phyloP scores from a whole-genome alignment of 805 yeast genomes.

The Wickerhamomyces silvicola region DNA sequence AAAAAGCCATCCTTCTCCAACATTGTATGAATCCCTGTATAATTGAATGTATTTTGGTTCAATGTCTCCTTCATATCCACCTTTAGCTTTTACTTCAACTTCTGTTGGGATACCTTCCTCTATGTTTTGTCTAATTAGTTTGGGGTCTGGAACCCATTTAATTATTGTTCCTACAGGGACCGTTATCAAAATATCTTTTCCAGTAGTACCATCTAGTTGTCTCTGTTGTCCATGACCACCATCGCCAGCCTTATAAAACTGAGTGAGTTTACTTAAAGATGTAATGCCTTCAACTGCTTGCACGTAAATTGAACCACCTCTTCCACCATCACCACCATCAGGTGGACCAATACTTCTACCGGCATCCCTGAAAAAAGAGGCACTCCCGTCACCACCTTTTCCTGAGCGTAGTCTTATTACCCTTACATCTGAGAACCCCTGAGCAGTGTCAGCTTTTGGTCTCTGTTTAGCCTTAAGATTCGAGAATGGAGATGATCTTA shows the following conservation, averaged over 20 bases:
- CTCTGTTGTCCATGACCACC: slow-evolving; percentile 69
- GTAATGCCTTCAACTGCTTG: slow-evolving; percentile 70
- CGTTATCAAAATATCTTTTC: slow-evolving; percentile 69
- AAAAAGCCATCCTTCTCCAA: slow-evolving; percentile 87
- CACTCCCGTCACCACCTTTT: slow-evolving; percentile 81
- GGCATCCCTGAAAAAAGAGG: slow-evolving; percentile 83
- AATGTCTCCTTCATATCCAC: slow-evolving; percentile 17
- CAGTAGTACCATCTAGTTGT: slow-evolving; percentile 83
- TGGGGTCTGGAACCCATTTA: slow-evolving; percentile 78
- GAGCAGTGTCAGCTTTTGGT: slow-evolving; percentile 36
- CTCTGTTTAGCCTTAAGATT: slow-evolving; percentile 28
- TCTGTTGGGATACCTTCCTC: slow-evolving; percentile 15
- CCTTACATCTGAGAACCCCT: slow-evolving; percentile 56
- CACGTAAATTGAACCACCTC: slow-evolving; percentile 82
- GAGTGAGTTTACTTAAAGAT: slow-evolving; percentile 63
- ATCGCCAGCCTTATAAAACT: slow-evolving; percentile 61
- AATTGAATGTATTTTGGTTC: slow-evolving; percentile 49
- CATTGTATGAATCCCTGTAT: slow-evolving; percentile 49
- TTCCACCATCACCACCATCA: slow-evolving; percentile 98
- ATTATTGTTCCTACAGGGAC: slow-evolving; percentile 92
- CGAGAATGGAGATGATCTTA: slow-evolving; percentile 33
- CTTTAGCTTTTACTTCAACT: slow-evolving; percentile 30
- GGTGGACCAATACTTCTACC: slow-evolving; percentile 88
- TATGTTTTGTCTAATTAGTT: slow-evolving; percentile 28
- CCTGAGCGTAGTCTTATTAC: slow-evolving; percentile 69